A percentile compares a stretch with the other conserved stretches of the same genome.
These are phyloP conservation scores for Phytopythium boreale DNA, from an alignment of 352 stramenopile genomes.

Conservation along the genomic window DNA sequence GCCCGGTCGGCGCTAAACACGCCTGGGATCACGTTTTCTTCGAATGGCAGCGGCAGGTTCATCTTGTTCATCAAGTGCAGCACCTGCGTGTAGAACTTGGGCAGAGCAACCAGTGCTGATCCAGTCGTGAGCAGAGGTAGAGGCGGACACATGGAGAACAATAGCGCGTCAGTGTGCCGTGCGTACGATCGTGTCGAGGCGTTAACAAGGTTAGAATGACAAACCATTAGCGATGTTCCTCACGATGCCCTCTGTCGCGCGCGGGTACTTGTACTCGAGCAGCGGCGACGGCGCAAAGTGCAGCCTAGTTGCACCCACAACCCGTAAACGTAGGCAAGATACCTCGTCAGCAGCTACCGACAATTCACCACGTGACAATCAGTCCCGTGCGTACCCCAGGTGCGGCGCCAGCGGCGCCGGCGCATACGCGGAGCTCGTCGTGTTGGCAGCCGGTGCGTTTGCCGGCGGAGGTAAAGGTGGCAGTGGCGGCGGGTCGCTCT, in stretches of 20 bases:
- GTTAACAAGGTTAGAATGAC: slow-evolving; percentile 6
- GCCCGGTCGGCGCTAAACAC: slow-evolving; percentile 24
- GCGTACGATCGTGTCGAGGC: background rate
- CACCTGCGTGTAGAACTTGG: slow-evolving; percentile 88
- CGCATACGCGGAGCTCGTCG: slow-evolving; percentile 15
- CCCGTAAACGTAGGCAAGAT: background rate
- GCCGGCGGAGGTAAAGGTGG: slow-evolving; percentile 10
- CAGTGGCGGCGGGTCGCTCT: slow-evolving; percentile 29
- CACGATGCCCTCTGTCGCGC: slow-evolving; percentile 68
- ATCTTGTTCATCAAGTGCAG: slow-evolving; percentile 93
- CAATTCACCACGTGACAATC: background rate
- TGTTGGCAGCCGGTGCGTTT: background rate
- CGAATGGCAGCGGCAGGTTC: slow-evolving; percentile 84
- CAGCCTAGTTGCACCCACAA: slow-evolving; percentile 38
- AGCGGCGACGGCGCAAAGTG: slow-evolving; percentile 81
- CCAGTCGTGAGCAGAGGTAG: background rate
- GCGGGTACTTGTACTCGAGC: slow-evolving; percentile 88
- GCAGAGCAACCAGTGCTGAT: slow-evolving; percentile 79
- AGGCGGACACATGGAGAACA: background rate
- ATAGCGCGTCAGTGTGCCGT: background rate
- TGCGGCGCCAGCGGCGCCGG: slow-evolving; percentile 65
- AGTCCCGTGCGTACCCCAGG: slow-evolving; percentile 44
- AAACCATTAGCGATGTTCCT: slow-evolving; percentile 87
- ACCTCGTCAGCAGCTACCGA: background rate
- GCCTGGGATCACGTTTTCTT: slow-evolving; percentile 61